Base-by-base conservation (phyloP, 208 protist species). In the Perkinsela sp. region DNA sequence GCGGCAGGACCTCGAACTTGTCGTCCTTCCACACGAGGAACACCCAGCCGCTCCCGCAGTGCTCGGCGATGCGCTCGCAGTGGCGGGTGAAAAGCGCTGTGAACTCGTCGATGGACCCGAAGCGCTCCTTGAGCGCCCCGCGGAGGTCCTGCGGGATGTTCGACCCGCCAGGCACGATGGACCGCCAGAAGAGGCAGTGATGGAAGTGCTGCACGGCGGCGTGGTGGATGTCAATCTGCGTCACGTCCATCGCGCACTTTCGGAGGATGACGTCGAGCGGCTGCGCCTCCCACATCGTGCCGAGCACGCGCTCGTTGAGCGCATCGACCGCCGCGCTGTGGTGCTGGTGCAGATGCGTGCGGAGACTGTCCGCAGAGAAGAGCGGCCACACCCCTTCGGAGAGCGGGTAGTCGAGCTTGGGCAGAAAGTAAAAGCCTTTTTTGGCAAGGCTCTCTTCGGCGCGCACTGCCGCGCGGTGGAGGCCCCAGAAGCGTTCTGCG, bases 121-220 rank as follows among this genome's bases (percentile, higher is more conserved):
- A 94, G 75, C 89, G 85, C 66, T 73, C 71, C 1, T 72, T 74
- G 6, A 94, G 77, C 13, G 83, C 83, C 0, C 77, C 74, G 31
- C 74, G 74, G 66, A 94, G 73, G 73, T 90, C 86, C 0, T 80
- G 80, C 15, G 85, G 85, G 31, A 91, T 91, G 72, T 88, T 87
- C 69, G 78, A 87, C 66, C 87, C 89, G 72, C 82, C 85, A 31
- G 89, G 89, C 72, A 86, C 77, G 67, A 94, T 82, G 78, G 79
- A 85, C 73, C 91, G 91, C 85, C 85, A 93, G 75, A 82, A 92
- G 74, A 93, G 91, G 75, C 75, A 78, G 77, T 91, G 83, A 73
- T 93, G 91, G 75, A 80, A 93, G 78, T 90, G 84, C 76, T 94
- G 89, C 30, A 88, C 87, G 16, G 85, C 88, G 76, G 91, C 90